Base-by-base conservation (phyloP, 78 protist genomes). In the Dictyostelium capitatum region DNA sequence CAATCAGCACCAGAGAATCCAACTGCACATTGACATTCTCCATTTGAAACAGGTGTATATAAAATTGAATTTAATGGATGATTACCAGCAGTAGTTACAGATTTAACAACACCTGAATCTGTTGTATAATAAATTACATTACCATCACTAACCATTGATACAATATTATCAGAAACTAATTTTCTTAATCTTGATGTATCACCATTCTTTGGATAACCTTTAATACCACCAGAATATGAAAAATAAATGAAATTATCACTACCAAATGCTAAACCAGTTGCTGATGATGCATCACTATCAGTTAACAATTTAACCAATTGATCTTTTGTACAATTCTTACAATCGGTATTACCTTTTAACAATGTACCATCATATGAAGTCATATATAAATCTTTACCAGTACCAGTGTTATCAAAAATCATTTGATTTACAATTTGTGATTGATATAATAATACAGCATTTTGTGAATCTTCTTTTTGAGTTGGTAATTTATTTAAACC, bases 331-430 rank as follows among this genome's bases (percentile, higher is more conserved):
- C 82, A 77, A 50, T 77, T 77, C 28, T 20, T 23, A 50, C 82
- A 77, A 50, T 77, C 64, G 0, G 15, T 19, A 6, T 10, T 17
- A 28, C 82, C 82, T 77, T 77, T 77, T 30, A 77, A 77, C 37
- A 77, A 25, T 19, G 23, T 77, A 50, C 82, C 82, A 50, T 77
- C 82, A 77, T 77, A 77, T 6, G 82, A 50, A 4, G 82, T 50
- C 82, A 77, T 77, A 77, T 77, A 77, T 8, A 77, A n/a, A 77
- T 77, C 82, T 19, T 73, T 73, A 15, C 41, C 28, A 7, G 37
- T 67, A 25, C 46, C 10, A 25, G n/a, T 3, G 43, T 37, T 37
- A 73, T 73, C 79, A 0, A 48, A n/a, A 4, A 64, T 64, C 8
- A 77, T 8, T 25, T 64, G 65, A 51, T 77, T 77, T 2, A 77